Conservation (phyloP, 805 yeast genomes). For the Ascoidea rubescens region DNA sequence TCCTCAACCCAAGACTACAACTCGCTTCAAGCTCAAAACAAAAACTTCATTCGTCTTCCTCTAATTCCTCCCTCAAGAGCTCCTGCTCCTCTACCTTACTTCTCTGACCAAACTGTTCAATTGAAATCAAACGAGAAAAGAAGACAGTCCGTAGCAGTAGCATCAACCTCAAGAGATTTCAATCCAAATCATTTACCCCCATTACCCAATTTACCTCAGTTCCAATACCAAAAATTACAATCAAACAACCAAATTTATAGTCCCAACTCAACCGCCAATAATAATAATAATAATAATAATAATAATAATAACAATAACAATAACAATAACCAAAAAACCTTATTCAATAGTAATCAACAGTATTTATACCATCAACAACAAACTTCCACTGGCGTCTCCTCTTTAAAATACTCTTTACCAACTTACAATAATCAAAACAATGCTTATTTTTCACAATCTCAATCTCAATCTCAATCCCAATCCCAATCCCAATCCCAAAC, state of each 20-base stretch:
- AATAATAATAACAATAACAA: too few species aligned
- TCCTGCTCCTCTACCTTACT: slow-evolving; percentile 26
- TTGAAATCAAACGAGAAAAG: neutral
- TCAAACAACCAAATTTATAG: neutral
- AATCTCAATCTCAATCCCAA: neutral
- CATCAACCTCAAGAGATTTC: slow-evolving; percentile 2
- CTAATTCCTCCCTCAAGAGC: slow-evolving; percentile 30
- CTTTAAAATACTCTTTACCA: neutral
- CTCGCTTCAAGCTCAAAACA: slow-evolving; percentile 4
- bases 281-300: too few species aligned
- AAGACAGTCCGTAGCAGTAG: neutral
- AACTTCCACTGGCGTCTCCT: neutral
- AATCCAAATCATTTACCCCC: slow-evolving; percentile 11
- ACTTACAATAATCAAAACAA: too few species aligned
- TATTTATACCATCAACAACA: neutral
- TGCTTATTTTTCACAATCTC: too few species aligned
- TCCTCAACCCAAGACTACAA: neutral
- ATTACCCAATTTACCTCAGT: neutral
- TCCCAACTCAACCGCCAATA: neutral
- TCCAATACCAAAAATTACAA: neutral
- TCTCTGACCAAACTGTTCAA: slow-evolving; percentile 13
- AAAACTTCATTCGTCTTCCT: slow-evolving; percentile 6
- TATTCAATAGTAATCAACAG: too few species aligned
- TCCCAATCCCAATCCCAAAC: neutral
- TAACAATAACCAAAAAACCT: neutral